Conservation (phyloP, 2,329 filamentous ascomycete genomes). For the Ascochyta rabiei region DNA sequence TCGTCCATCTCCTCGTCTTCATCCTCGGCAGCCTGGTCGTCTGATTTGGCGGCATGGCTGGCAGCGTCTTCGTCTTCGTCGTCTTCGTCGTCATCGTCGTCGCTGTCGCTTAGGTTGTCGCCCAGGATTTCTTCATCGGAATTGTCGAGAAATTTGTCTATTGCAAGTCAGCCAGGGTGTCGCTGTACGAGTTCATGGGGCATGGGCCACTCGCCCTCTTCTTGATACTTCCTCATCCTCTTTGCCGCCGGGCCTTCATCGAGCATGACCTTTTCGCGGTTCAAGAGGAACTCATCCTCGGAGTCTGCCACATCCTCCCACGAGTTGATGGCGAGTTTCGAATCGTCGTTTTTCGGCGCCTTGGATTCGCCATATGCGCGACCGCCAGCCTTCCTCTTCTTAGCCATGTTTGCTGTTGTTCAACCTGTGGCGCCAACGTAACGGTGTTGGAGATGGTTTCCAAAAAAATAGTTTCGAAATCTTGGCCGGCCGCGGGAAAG, state of each 20-base stretch:
- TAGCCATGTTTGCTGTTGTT: conserved; percentile 52
- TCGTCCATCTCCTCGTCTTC: conserved; percentile 65
- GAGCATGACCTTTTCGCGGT: conserved; percentile 83
- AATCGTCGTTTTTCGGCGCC: conserved; percentile 45
- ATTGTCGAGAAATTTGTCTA: conserved; percentile 63
- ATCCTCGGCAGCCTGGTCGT: conserved; percentile 55
- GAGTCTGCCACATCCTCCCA: conserved; percentile 90
- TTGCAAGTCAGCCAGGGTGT: conserved; percentile 6
- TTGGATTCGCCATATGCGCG: conserved; percentile 48
- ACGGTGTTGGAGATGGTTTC: not conserved
- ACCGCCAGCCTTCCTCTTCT: conserved; percentile 71
- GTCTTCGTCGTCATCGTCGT: conserved; percentile 48
- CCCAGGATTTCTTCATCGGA: conserved; percentile 69
- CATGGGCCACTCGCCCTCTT: conserved; percentile 60
- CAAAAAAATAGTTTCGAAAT: conserved; percentile 28
- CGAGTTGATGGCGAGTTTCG: conserved; percentile 64
- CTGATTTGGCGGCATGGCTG: conserved; percentile 38
- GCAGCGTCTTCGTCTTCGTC: conserved; percentile 42
- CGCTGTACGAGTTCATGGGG: not conserved
- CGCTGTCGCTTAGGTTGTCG: conserved; percentile 57
- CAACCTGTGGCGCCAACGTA: conserved; percentile 11
- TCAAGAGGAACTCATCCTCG: conserved; percentile 90
- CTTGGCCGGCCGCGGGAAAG: conserved; percentile 36
- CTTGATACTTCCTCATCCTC: conserved; percentile 71
- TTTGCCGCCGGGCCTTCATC: conserved; percentile 83